A percentile compares a stretch with the other conserved stretches of the same genome.
These are phyloP conservation scores for Penicillium cataractarum DNA, from an alignment of 495 filamentous ascomycete genomes.

Conservation along the genomic window DNA sequence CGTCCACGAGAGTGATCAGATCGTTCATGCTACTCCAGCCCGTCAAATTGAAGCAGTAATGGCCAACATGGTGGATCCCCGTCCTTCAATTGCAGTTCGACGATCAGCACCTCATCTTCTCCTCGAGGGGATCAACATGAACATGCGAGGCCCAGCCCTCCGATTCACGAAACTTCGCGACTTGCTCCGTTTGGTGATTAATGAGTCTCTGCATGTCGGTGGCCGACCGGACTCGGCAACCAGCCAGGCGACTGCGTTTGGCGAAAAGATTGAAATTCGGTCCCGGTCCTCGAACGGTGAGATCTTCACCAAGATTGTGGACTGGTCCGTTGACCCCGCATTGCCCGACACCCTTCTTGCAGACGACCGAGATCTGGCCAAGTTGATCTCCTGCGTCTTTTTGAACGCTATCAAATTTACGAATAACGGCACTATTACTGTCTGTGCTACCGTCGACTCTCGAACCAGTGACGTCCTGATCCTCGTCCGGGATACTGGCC, in stretches of 20 bases:
- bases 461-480: conserved; percentile 61
- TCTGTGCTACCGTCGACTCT: conserved; percentile 56
- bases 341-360: conserved; percentile 70
- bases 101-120: conserved; percentile 47
- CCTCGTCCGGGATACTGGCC: conserved; percentile 68
- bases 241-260: conserved; percentile 60
- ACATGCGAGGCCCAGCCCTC: conserved; percentile 45
- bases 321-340: conserved; percentile 66
- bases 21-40: conserved; percentile 45
- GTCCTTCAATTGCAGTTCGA: conserved; percentile 44
- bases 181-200: conserved; percentile 67
- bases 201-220: conserved; percentile 71
- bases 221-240: conserved; percentile 72
- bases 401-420: conserved; percentile 84
- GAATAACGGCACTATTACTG: conserved; percentile 64
- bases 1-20: conserved; percentile 53
- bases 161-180: conserved; percentile 67
- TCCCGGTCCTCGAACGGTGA: conserved; percentile 62
- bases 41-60: conserved; percentile 48
- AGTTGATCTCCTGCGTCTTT: conserved; percentile 73
- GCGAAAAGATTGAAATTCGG: conserved; percentile 69
- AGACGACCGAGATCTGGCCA: conserved; percentile 74
- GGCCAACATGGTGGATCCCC: conserved; percentile 46
- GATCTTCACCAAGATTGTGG: conserved; percentile 61
- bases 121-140: conserved; percentile 50